A percentile compares a stretch with the other conserved stretches of the same genome.
Evolutionary conservation across 2,329 filamentous ascomycete genomes (phyloP).

Genomic region (Diaporthe destruens): DNA sequence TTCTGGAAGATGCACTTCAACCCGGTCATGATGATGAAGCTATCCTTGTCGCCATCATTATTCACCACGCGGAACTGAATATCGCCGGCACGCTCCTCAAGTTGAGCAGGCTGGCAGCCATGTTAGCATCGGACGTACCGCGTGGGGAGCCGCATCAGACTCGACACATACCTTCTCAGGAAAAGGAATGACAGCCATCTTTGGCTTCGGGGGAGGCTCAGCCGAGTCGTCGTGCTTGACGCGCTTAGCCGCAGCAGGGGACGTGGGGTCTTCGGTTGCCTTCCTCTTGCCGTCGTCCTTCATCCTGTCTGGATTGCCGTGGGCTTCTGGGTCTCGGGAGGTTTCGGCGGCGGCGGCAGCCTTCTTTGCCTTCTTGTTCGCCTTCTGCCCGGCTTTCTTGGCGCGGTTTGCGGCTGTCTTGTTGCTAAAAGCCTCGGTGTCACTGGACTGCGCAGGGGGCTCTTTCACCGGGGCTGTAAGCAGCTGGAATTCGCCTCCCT

Average conservation of each 20-base stretch:
- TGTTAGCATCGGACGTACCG: constrained; percentile 44
- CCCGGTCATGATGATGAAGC: constrained; percentile 92
- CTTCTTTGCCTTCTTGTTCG: constrained; percentile 17
- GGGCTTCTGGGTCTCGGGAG: constrained; percentile 13
- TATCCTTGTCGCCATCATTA: constrained; percentile 90
- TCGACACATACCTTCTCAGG: constrained; percentile 79
- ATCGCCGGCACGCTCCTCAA: constrained; percentile 92
- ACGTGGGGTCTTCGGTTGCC: constrained; percentile 74
- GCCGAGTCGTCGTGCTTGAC: constrained; percentile 65
- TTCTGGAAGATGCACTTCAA: constrained; percentile 99
- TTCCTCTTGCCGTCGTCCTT: constrained; percentile 76
- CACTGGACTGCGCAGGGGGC: not conserved
- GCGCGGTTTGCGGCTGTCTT: constrained; percentile 32
- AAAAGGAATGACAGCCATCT: constrained; percentile 79
- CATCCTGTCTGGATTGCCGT: constrained; percentile 43
- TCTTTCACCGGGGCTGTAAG: constrained; percentile 25
- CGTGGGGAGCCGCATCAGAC: no score
- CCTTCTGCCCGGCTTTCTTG: constrained; percentile 26
- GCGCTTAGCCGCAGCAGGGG: constrained; percentile 73
- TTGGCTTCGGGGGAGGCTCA: constrained; percentile 64
- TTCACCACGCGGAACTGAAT: constrained; percentile 99
- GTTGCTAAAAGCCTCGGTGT: constrained; percentile 2
- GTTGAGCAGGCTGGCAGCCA: constrained; percentile 77
- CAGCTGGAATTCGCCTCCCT: constrained; percentile 34
- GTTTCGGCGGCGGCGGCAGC: constrained; percentile 16